These are phyloP conservation scores for Populus tomentosa DNA, from an alignment of 441 rosid genomes.

Conservation along the genomic window DNA sequence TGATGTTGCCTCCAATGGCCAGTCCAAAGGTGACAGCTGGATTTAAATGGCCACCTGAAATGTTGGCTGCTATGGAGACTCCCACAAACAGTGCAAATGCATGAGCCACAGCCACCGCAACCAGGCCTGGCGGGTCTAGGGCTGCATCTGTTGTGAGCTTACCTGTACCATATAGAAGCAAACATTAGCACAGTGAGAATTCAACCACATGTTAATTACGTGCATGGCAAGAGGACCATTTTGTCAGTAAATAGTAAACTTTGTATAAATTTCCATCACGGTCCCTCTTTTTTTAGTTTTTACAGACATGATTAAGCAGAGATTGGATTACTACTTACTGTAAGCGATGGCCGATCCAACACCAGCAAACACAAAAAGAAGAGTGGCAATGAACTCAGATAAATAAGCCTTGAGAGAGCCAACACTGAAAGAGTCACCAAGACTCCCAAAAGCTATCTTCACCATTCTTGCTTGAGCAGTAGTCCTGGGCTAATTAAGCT, in stretches of 20 bases:
- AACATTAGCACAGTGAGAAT: not conserved
- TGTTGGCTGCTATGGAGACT: conserved; percentile 82
- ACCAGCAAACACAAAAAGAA: conserved; percentile 83
- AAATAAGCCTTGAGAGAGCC: conserved; percentile 65
- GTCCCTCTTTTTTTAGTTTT: not conserved
- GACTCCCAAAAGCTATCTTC: conserved; percentile 62
- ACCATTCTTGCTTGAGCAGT: conserved; percentile 31
- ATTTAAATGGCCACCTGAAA: conserved; percentile 87
- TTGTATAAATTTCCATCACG: not conserved
- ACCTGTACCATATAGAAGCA: conserved; percentile 19
- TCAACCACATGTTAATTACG: not conserved
- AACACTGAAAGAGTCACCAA: conserved; percentile 69
- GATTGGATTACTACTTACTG: conserved; percentile 26
- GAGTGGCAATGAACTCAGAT: conserved; percentile 82
- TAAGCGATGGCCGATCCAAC: conserved; percentile 88
- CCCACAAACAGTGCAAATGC: conserved; percentile 82
- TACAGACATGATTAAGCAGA: not conserved
- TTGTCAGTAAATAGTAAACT: not conserved
- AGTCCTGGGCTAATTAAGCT: not conserved
- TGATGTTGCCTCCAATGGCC: conserved; percentile 80
- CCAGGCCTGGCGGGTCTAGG: conserved; percentile 74
- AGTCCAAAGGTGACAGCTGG: conserved; percentile 92
- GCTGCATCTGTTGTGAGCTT: conserved; percentile 70
- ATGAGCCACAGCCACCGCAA: conserved; percentile 80
- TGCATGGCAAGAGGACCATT: not conserved